Base-by-base conservation (phyloP, 768 basidiomycete genomes). In the Trametes cinnabarina region DNA sequence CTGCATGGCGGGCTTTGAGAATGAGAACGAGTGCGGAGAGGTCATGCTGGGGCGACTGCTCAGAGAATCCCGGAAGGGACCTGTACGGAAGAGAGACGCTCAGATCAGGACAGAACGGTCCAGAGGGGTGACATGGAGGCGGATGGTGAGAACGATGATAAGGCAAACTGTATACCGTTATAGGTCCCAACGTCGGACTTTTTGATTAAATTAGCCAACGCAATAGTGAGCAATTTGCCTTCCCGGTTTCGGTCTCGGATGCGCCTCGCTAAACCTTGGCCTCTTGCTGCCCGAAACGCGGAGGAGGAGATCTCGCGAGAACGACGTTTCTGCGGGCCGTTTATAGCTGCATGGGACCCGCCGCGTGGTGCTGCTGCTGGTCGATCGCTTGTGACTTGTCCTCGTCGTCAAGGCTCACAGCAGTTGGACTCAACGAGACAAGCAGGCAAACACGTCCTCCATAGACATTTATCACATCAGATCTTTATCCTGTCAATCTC, bases 341-440 rank as follows among this genome's bases (percentile, higher is more conserved):
- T 61, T 68, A 68, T 66, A 68, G 67, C 65, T 68, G 66, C 65
- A 66, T 68, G 67, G 65, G 53, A 66, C 51, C 54, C 64, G 60
- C 67, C 65, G 65, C 56, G 48, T 53, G 54, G 11, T 28, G 8
- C 32, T 22, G 48, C 28, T n/a, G 35, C 46, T 49, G 40, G 48
- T 49, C 60, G 60, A 64, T 64, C 63, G 48, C 50, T 51, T 55
- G 53, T 51, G 7, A 32, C 6, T 41, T 41, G 49, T 11, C 53
- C 37, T 39, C 14, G 37, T 32, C 30, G 30, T 32, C 30, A 32
- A 32, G 30, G 30, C 30, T 32, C 37, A 39, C 37, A 39, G 37
- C n/a, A 15, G 9, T 39, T 15, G 37, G 9, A 39, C 37, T 39
- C n/a, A 15, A 15, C 12, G 30, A 12, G 30, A 32, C 30, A 32